phyloP scores from a whole-genome alignment of 495 filamentous ascomycete species.

The Neurospora hispaniola region DNA sequence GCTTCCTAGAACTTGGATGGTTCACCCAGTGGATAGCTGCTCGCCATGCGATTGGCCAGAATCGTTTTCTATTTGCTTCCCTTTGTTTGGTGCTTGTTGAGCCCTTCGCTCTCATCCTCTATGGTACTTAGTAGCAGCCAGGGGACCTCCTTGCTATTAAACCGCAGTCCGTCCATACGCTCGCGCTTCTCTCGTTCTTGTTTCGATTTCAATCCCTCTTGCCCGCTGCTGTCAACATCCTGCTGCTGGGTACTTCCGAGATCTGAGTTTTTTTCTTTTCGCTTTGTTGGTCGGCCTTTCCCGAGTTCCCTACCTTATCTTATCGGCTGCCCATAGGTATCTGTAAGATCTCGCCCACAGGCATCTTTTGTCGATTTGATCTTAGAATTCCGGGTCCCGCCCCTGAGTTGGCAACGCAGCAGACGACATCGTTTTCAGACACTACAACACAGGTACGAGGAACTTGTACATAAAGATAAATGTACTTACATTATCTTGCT shows the following conservation, averaged over 20 bases:
- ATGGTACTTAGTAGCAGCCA: background rate
- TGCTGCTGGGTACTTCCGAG: background rate
- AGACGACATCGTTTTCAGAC: background rate
- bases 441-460: background rate
- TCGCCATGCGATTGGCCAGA: background rate
- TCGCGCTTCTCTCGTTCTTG: background rate
- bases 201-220: background rate
- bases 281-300: background rate
- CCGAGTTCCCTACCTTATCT: background rate
- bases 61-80: conserved; percentile 2
- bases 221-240: background rate
- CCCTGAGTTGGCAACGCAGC: background rate
- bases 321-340: background rate
- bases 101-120: background rate
- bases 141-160: background rate
- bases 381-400: background rate
- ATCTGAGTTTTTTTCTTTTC: background rate
- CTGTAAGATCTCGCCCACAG: background rate
- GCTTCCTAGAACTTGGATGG: background rate
- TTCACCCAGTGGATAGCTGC: background rate
- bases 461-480: background rate
- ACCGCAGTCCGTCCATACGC: background rate
- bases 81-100: conserved; percentile 1
- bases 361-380: background rate
- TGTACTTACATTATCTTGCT: background rate